Evolutionary conservation across 345 rosid genomes (phyloP), one percentile per base, ranked within the genome.

Genomic region (Eucalyptus pauciflora): DNA sequence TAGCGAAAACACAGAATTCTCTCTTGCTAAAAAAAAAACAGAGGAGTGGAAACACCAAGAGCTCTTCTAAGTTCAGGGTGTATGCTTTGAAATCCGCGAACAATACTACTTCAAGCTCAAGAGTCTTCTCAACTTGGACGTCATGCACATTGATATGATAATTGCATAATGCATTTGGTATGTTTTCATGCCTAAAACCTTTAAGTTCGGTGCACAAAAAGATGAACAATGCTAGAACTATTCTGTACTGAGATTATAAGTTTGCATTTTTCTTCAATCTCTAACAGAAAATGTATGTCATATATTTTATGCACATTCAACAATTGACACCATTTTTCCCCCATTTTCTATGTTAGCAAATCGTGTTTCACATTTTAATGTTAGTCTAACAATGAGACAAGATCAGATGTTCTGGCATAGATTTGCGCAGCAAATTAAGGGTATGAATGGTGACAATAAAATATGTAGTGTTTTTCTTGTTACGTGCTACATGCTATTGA

Each of bases 121-220:
- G 92, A 87, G 89, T 88, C 95, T 97, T 52, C 95, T 97, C 56
- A 95, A 97, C 88, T 50, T 97, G 92, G 99, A 97, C 87, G 89
- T 94, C 54, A 95, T 93, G n/a, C 97, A 95, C 49, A 93, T 97
- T 46, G 94, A 96, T 89, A 93, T 87, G 89, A 95, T 97, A 93
- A 95, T 97, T 86, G 98, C 98, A 29, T 97, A 96, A 87, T 97
- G 95, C 93, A 97, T 96, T 89, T 95, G 99, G 99, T 97, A 96
- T 71, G 56, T 58, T 88, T 54, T 54, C 2, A 54, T 54, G 25
- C 58, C 25, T 54, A 20, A 54, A 54, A 54, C 25, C 58, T 7
- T 54, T 18, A 54, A 62, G 17, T 7, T 1, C 4, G 8, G 33
- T 62, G 17, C 33, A 62, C 37, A 29, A 13, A 62, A 62, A 62